phyloP scores from a whole-genome alignment of 169 alveolate species.

The Plasmodium gaboni region DNA sequence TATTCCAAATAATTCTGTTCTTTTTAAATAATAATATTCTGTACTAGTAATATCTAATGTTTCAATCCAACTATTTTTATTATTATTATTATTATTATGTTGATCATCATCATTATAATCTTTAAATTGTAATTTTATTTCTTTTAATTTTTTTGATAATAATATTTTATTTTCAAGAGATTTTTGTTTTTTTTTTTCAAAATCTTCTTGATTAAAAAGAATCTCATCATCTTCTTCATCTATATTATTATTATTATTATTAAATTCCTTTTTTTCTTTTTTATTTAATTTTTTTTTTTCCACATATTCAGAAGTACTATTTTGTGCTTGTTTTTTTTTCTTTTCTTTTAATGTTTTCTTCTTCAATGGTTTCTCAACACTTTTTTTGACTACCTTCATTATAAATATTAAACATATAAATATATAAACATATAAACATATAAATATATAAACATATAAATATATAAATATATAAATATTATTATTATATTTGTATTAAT shows the following conservation, averaged over 20 bases:
- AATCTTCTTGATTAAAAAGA: neutral
- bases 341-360: neutral
- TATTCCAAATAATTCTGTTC: slow-evolving; percentile 23
- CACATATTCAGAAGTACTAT: neutral
- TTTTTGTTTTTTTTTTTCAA: no score
- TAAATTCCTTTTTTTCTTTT: neutral
- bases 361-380: neutral
- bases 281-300: neutral
- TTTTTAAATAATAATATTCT: slow-evolving; percentile 32
- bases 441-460: no score
- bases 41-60: slow-evolving; percentile 62
- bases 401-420: no score
- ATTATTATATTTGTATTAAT: no score
- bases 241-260: neutral
- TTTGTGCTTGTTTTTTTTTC: neutral
- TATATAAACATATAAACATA: no score
- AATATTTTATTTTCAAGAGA: slow-evolving; percentile 24
- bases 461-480: no score
- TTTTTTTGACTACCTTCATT: no score
- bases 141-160: slow-evolving; percentile 16
- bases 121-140: slow-evolving; percentile 22
- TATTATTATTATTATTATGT: neutral
- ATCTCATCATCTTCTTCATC: no score
- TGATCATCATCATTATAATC: neutral
- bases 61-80: slow-evolving; percentile 38